Evolutionary conservation across 768 basidiomycete species (phyloP), one percentile per base, ranked within the genome.

Genomic region (Hygrophoropsis aurantiaca): DNA sequence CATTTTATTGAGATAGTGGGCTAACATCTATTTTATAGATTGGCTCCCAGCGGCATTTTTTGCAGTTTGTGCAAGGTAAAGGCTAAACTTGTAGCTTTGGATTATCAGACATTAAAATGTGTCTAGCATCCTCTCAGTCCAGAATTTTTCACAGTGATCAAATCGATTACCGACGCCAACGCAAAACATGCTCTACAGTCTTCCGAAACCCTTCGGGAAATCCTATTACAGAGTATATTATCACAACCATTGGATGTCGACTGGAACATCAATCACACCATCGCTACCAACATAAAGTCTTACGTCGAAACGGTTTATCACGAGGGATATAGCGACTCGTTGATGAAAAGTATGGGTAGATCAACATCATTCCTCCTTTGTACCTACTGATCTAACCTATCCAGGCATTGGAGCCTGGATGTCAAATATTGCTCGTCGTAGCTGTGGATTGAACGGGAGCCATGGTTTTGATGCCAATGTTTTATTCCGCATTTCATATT

Each of bases 221-320:
- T 64, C 3, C 67, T 85, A 24, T 70, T 86, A n/a, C 77, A 80
- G 6, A 82, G 84, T 51, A 74, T 78, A 1, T 58, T 85, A 11
- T 46, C 64, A 2, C 71, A 80, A 18, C 68, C 71, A 1, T 55
- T 67, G 8, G 82, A 85, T 18, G 72, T 68, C 30, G 83, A 86
- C 40, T 64, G 68, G 26, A 68, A 67, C 8, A 60, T 68, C 16
- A 77, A 80, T 49, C 79, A 83, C 51, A 58, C 58, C n/a, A 73
- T 82, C 18, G 60, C 86, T 9, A 65, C 75, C 42, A 87, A 88
- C 58, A 58, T 87, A 13, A 65, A 74, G 34, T 66, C 56, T 9
- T 90, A 75, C 50, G 70, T 88, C 2, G 79, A 86, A 42, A 52
- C 73, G 3, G 79, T 85, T 9, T 75, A 83, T 53, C 74, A 75